Conservation (phyloP, 306 rosid genomes). For the Morella rubra region DNA sequence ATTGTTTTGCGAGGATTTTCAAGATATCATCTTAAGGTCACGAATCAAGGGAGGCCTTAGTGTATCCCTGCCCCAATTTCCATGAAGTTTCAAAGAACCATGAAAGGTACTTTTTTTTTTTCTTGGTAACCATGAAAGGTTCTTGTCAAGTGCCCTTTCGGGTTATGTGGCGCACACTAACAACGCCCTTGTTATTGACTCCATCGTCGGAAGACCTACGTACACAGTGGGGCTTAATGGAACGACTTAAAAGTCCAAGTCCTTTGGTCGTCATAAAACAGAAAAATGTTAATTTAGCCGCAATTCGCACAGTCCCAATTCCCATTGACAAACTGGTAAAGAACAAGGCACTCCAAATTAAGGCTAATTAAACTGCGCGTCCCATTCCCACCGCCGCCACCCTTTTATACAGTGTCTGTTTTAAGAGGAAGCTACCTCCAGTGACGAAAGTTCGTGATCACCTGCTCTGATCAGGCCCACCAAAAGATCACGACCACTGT, state of each 20-base stretch:
- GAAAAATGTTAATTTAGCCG: neutral
- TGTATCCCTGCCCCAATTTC: neutral
- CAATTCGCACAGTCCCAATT: neutral
- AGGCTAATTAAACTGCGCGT: too few relatives aligned
- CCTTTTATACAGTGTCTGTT: too few relatives aligned
- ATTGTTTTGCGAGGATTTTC: neutral
- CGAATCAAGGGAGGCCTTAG: neutral
- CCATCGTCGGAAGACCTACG: too few relatives aligned
- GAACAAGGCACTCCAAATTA: too few relatives aligned
- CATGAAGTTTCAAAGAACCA: slow-evolving; percentile 1
- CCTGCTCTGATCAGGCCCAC: too few relatives aligned
- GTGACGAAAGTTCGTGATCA: too few relatives aligned
- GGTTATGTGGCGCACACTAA: neutral
- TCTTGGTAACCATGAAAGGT: neutral
- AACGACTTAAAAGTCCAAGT: neutral
- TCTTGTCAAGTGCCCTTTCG: neutral
- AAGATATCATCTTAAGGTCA: neutral
- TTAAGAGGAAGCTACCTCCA: too few relatives aligned
- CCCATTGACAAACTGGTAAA: neutral
- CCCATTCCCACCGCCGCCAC: too few relatives aligned
- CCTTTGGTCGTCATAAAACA: neutral
- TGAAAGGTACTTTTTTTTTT: neutral
- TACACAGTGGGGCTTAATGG: neutral
- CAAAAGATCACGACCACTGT: too few relatives aligned
- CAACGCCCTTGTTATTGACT: neutral